Conservation (phyloP, 805 yeast genomes). For the Metschnikowia continentalis region DNA sequence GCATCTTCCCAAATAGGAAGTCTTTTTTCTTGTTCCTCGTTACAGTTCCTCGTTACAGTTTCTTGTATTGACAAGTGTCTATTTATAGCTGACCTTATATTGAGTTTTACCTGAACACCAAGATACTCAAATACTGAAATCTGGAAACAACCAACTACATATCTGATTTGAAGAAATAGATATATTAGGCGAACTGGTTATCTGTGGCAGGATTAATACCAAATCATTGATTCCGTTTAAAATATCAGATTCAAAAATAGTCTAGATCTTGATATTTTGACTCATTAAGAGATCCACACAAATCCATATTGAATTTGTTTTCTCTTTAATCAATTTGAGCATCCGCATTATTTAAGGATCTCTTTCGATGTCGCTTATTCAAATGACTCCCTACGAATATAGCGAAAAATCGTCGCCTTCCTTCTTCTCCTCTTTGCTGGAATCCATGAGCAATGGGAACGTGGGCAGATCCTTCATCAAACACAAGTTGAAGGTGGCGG, state of each 20-base stretch:
- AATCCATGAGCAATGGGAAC: slow-evolving; percentile 4
- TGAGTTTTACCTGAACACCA: neutral
- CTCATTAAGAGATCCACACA: too few species aligned
- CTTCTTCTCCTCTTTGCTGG: slow-evolving; percentile 3
- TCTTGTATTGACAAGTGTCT: neutral
- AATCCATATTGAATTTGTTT: neutral
- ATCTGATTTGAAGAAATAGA: neutral
- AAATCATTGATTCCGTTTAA: too few species aligned
- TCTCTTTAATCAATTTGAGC: neutral
- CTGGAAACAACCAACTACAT: too few species aligned
- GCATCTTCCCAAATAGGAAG: too few species aligned
- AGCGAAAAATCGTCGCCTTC: slow-evolving; percentile 11
- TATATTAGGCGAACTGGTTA: neutral
- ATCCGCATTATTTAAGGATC: neutral
- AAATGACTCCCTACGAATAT: slow-evolving; percentile 20
- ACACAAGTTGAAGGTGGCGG: slow-evolving; percentile 13
- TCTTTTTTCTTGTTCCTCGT: neutral
- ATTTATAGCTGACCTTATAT: neutral
- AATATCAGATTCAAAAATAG: too few species aligned
- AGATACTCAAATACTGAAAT: too few species aligned
- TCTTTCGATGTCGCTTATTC: slow-evolving; percentile 12
- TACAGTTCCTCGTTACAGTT: neutral
- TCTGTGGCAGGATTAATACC: too few species aligned
- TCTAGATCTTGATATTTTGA: too few species aligned
- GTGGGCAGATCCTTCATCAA: slow-evolving; percentile 7